A percentile compares a stretch with the other conserved stretches of the same genome.
phyloP scores from a whole-genome alignment of 1,284 basidiomycete species.

The Trichosporon ovoides region DNA sequence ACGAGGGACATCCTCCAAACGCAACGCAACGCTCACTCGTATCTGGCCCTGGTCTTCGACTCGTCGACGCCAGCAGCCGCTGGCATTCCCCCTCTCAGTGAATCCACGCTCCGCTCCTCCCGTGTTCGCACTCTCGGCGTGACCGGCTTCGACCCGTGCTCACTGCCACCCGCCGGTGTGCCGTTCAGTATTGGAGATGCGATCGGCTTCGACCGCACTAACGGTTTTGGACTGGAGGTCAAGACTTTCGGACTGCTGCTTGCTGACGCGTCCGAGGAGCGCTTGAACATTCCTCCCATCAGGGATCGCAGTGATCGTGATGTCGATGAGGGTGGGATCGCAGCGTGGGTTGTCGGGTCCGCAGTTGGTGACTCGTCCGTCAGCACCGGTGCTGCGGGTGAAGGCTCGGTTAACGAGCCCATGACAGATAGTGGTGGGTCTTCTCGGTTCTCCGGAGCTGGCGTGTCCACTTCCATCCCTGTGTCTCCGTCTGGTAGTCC shows the following conservation, averaged over 20 bases:
- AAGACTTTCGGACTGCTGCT: not conserved
- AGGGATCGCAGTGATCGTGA: slow-evolving; percentile 9
- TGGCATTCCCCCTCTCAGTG: slow-evolving; percentile 3
- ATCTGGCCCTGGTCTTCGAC: not conserved
- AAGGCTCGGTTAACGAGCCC: not conserved
- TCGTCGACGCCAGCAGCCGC: slow-evolving; percentile 3
- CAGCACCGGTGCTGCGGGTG: not conserved
- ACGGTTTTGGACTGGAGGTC: not conserved
- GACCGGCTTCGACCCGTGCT: slow-evolving; percentile 23
- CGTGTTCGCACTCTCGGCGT: slow-evolving; percentile 37
- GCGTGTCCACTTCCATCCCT: slow-evolving; percentile 19
- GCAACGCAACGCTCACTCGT: slow-evolving; percentile 2
- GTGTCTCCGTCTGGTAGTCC: not conserved
- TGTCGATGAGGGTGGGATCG: not conserved
- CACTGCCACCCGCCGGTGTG: not conserved
- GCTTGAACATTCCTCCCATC: slow-evolving; percentile 17
- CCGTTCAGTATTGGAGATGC: not conserved
- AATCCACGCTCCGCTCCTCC: slow-evolving; percentile 36
- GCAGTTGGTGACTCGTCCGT: not conserved
- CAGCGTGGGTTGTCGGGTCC: not conserved
- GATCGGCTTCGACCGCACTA: not conserved
- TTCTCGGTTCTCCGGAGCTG: not conserved
- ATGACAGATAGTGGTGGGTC: not conserved
- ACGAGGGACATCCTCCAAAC: not conserved
- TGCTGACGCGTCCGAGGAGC: slow-evolving; percentile 3